phyloP scores from a whole-genome alignment of 768 basidiomycete genomes.

The Favolaschia claudopus region DNA sequence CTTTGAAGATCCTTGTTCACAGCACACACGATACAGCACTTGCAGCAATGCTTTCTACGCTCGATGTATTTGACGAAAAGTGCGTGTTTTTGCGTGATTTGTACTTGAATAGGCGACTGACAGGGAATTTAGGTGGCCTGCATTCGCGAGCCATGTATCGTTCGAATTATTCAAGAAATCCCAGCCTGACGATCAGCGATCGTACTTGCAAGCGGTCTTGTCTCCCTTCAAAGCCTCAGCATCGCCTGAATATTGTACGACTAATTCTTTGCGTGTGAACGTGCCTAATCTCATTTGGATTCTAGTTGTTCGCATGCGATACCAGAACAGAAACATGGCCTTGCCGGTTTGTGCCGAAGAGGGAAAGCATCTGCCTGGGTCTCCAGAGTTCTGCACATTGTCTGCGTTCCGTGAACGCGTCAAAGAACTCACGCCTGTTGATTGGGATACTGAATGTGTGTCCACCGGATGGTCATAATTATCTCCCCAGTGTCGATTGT shows the following conservation, averaged over 20 bases:
- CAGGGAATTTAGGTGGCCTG: constrained; percentile 63
- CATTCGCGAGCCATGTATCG: constrained; percentile 76
- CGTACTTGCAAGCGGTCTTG: constrained; percentile 50
- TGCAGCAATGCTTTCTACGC: constrained; percentile 66
- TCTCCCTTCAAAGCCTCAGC: constrained; percentile 41
- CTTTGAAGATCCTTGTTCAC: constrained; percentile 71
- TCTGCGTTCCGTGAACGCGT: constrained; percentile 68
- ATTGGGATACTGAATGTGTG: constrained; percentile 75
- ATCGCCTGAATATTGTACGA: constrained; percentile 54
- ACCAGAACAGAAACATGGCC: constrained; percentile 70
- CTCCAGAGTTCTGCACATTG: constrained; percentile 78
- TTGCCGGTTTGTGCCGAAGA: constrained; percentile 71
- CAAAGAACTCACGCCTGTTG: constrained; percentile 65
- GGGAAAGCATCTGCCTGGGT: constrained; percentile 72
- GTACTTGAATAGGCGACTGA: background rate
- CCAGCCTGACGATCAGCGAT: constrained; percentile 19
- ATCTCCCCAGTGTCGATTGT: too few relatives aligned
- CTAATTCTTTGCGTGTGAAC: background rate
- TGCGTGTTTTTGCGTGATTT: constrained; percentile 35
- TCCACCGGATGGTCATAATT: constrained; percentile 33
- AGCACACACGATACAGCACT: constrained; percentile 78
- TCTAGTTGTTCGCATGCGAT: constrained; percentile 76
- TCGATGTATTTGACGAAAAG: constrained; percentile 79
- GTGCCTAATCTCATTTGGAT: background rate
- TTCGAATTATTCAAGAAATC: constrained; percentile 73